Evolutionary conservation across 176 grass and related monocot genomes (phyloP), one percentile per base, ranked within the genome.

Genomic region (Canna indica): DNA sequence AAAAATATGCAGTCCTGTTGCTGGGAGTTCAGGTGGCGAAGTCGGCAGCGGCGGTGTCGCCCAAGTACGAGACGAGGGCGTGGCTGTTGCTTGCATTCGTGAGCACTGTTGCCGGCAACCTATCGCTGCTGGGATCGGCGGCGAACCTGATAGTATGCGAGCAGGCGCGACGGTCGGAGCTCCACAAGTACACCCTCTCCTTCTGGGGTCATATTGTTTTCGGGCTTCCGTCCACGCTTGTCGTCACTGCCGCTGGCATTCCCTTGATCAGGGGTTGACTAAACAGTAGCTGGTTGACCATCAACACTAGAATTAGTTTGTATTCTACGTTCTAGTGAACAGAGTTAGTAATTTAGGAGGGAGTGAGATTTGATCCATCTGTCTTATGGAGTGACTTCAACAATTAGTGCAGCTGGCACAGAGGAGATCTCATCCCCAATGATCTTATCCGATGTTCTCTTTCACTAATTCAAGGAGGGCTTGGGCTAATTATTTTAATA

Each of bases 101-200:
- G 42, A 96, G 92, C 77, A 96, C 92, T 41, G 92, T 91, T n/a
- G 92, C 88, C 61, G 92, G 92, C n/a, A 96, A 96, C 71, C 92
- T 96, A 29, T 96, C 92, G 1, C 88, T 96, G 0, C 83, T 96
- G 1, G 88, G 88, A 18, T 96, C 88, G 0, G 92, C 92, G 3
- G 92, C 92, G 1, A 96, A 96, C 74, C 53, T 91, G 5, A 96
- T 96, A 52, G 88, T 96, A 5, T 96, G 92, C 76, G 92, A 96
- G 84, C 92, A 96, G 63, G 88, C 92, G 3, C 83, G 92, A 16
- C 64, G 92, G 22, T 86, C 92, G 1, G 78, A 82, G 71, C 83
- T 85, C 1, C 84, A 68, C 33, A 88, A 88, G 0, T 96, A 91
- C 74, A 89, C 83, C 0, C 92, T 96, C 70, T 91, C 92, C 54